Evolutionary conservation across 2,329 filamentous ascomycete genomes (phyloP).

Genomic region (Aspergillus brasiliensis): DNA sequence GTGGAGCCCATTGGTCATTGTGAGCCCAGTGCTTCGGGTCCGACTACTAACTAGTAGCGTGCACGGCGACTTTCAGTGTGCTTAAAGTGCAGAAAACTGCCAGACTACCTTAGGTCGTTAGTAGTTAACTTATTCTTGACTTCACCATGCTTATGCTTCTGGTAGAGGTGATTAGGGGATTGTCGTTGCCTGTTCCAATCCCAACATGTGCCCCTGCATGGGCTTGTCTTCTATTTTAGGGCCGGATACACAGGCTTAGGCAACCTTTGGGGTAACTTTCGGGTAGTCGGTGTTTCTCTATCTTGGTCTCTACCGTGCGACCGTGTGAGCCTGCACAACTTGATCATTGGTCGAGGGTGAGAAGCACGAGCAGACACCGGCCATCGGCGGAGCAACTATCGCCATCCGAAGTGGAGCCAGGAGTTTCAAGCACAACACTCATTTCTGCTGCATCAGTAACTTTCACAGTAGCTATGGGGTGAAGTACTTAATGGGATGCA

Average conservation of each 20-base stretch:
- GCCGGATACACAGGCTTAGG: neutral
- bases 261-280: neutral
- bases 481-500: neutral
- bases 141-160: neutral
- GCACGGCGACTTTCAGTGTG: neutral
- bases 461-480: neutral
- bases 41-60: neutral
- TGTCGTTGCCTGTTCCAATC: neutral
- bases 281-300: neutral
- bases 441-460: neutral
- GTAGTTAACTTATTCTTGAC: too few relatives aligned
- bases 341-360: neutral
- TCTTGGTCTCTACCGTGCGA: neutral
- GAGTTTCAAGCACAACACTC: neutral
- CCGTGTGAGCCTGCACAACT: neutral
- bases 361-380: neutral
- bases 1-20: neutral
- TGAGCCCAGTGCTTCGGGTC: neutral
- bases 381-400: neutral
- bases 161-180: neutral
- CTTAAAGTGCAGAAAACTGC: too few relatives aligned
- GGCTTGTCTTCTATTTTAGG: neutral
- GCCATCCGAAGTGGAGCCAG: neutral
- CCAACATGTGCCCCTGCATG: neutral
- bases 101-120: too few relatives aligned